Percentiles rank a stretch among this genome's conserved stretches.
Evolutionary conservation across 139 green algal genomes (phyloP).

Genomic region (Deuterostichococcus epilithicus): DNA sequence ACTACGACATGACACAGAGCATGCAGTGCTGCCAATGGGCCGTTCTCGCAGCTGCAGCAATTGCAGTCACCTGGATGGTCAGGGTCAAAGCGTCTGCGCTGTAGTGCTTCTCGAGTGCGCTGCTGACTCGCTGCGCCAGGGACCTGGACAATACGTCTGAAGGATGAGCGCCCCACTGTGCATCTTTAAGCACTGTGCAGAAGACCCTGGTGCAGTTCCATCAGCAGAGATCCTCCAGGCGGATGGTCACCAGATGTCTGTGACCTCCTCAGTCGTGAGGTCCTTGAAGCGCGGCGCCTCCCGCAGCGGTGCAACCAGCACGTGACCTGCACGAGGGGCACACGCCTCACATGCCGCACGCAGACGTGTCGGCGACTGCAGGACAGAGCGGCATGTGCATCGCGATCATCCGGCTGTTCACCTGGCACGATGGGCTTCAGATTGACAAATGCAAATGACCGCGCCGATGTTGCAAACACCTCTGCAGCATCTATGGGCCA

Average conservation of each 20-base stretch:
- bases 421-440: constrained; percentile 92
- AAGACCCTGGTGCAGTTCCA: no score
- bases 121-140: constrained; percentile 59
- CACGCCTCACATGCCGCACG: background rate
- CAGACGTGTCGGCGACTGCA: background rate
- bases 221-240: background rate
- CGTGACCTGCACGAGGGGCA: constrained; percentile 65
- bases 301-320: constrained; percentile 82
- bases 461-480: constrained; percentile 67
- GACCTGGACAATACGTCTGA: constrained; percentile 25
- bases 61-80: constrained; percentile 73
- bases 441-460: constrained; percentile 92
- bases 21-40: no score
- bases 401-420: constrained; percentile 18
- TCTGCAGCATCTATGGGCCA: constrained; percentile 57
- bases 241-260: constrained; percentile 74
- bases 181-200: no score
- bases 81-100: constrained; percentile 69
- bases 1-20: no score
- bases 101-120: constrained; percentile 55
- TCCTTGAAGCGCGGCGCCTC: constrained; percentile 73
- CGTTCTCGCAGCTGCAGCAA: no score
- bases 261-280: constrained; percentile 73
- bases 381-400: background rate
- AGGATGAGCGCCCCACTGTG: background rate